Evolutionary conservation across 805 yeast genomes (phyloP), one percentile per base, ranked within the genome.

Genomic region (Sugiyamaella chiloensis): DNA sequence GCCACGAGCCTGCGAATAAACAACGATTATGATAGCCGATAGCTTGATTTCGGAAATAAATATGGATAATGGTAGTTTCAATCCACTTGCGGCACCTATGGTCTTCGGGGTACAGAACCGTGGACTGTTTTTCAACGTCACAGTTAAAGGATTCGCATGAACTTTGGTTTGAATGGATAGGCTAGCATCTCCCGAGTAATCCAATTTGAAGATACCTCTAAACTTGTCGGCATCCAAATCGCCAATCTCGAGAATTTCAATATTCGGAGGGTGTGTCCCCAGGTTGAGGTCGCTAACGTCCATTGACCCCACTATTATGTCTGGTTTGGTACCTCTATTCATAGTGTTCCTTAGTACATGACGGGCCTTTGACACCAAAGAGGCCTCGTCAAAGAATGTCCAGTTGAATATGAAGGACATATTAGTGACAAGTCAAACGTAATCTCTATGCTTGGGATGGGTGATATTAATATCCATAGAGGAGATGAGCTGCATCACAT

Each of bases 181-280:
- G 48, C 75, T 75, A 20, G 89, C 86, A 62, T 86, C 88, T 2
- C 95, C 95, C 32, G 71, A 68, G 62, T 87, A 86, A 54, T 78
- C 80, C 54, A 86, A 74, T 54, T 82, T 81, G 71, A 86, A 86
- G n/a, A 85, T 83, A 14, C 68, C 59, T 30, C 67, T 63, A 35
- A 63, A 21, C 83, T 90, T 57, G 84, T 70, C 62, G 14, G 71
- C 71, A 5, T 78, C 87, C 34, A 86, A 67, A 59, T 85, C 91
- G 9, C 90, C 90, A 54, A 85, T 81, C 58, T 86, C 91, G 52
- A 85, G 68, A 24, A 86, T 83, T 62, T 84, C 91, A 52, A 86
- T 79, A 47, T 72, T 71, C 1, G 95, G 95, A 0, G 91, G 81
- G 8, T 73, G 68, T 41, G 80, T 75, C n/a, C 95, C 95, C 63